Conservation (phyloP, 1,284 basidiomycete genomes). For the Ganoderma leucocontextum region DNA sequence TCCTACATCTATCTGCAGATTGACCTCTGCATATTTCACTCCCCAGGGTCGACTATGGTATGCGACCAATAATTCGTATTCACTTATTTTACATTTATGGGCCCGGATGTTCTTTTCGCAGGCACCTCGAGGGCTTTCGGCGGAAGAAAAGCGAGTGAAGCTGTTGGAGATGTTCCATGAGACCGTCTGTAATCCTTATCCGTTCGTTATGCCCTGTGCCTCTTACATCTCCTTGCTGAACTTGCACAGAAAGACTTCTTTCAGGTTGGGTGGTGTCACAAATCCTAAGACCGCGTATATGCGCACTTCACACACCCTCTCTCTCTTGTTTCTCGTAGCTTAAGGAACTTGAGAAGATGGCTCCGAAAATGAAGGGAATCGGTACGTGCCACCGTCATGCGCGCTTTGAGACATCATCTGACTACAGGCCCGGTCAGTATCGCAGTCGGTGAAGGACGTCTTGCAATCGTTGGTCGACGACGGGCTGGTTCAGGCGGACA, state of each 20-base stretch:
- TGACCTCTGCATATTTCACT: neutral
- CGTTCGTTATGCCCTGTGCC: neutral
- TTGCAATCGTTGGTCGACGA: slow-evolving; percentile 87
- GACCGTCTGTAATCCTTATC: slow-evolving; percentile 59
- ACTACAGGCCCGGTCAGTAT: slow-evolving; percentile 56
- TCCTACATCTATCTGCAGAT: too few relatives aligned
- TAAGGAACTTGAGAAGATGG: slow-evolving; percentile 89
- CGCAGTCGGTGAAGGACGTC: slow-evolving; percentile 89
- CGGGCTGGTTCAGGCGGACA: slow-evolving; percentile 83
- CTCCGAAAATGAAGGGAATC: slow-evolving; percentile 87
- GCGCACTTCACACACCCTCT: neutral
- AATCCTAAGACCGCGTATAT: neutral
- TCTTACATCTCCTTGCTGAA: neutral
- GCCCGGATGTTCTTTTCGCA: slow-evolving; percentile 37
- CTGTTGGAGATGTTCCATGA: slow-evolving; percentile 91
- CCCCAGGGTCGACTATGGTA: neutral
- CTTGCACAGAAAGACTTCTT: slow-evolving; percentile 81
- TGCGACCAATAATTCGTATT: neutral
- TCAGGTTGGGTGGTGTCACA: slow-evolving; percentile 54
- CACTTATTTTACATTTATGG: neutral
- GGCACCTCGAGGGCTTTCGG: slow-evolving; percentile 82
- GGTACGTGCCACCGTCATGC: slow-evolving; percentile 52
- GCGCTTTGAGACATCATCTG: neutral
- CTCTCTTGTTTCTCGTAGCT: slow-evolving; percentile 53
- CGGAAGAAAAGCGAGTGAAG: slow-evolving; percentile 82